Conservation (phyloP, 75 land plant species). For the Ceratopteris richardii region DNA sequence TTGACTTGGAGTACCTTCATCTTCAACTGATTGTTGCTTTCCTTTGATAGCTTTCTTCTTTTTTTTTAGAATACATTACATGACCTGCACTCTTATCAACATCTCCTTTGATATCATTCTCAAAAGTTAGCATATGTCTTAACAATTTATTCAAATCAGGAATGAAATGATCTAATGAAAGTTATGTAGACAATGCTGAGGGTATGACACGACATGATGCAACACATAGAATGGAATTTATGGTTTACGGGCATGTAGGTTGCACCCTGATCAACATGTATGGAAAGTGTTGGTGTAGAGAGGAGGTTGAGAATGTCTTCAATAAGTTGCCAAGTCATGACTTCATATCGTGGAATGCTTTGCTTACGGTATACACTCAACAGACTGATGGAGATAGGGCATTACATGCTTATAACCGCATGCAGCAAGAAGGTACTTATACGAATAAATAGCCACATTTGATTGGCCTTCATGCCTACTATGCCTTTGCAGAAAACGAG, state of each 20-base stretch:
- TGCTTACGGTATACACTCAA: constrained; percentile 10
- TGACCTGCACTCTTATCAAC: too few relatives aligned
- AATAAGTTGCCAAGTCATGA: background rate
- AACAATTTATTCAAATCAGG: too few relatives aligned
- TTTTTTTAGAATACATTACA: too few relatives aligned
- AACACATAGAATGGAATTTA: background rate
- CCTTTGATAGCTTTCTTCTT: too few relatives aligned
- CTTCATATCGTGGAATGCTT: constrained; percentile 6
- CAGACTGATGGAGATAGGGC: constrained; percentile 1
- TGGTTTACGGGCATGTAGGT: background rate
- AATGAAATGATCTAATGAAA: too few relatives aligned
- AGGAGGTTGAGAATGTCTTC: constrained; percentile 2
- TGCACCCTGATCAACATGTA: constrained; percentile 1
- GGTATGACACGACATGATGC: constrained; percentile 44
- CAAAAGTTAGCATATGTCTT: too few relatives aligned
- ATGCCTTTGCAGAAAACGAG: background rate
- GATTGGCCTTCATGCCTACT: background rate
- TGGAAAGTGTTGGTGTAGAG: background rate
- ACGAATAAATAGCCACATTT: background rate
- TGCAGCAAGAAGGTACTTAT: constrained; percentile 7
- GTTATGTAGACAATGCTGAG: too few relatives aligned
- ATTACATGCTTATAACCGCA: constrained; percentile 2
- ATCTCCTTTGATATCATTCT: too few relatives aligned
- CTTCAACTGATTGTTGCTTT: too few relatives aligned
- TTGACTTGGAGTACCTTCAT: too few relatives aligned